phyloP scores from a whole-genome alignment of 1,284 basidiomycete genomes.

The Somion occarium region DNA sequence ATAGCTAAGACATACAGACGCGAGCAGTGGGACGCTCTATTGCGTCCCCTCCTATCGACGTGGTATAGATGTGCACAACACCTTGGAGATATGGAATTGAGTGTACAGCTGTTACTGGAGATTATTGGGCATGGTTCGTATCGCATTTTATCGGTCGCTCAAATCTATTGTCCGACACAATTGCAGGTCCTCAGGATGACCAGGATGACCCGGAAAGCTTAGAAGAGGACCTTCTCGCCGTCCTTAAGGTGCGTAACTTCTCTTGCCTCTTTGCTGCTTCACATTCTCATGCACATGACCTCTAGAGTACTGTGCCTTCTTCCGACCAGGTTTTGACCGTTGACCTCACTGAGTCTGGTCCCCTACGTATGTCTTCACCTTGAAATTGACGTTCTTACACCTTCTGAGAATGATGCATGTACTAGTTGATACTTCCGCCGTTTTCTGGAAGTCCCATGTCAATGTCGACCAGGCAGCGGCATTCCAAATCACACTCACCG shows the following conservation, averaged over 20 bases:
- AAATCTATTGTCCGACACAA: not conserved
- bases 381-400: constrained; percentile 2
- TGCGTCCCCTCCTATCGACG: constrained; percentile 64
- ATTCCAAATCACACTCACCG: constrained; percentile 67
- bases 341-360: constrained; percentile 56
- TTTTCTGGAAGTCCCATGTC: constrained; percentile 68
- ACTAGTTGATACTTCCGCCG: constrained; percentile 57
- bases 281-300: constrained; percentile 4
- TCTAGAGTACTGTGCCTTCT: constrained; percentile 64
- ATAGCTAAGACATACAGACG: constrained; percentile 82
- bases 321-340: constrained; percentile 52
- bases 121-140: constrained; percentile 68
- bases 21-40: constrained; percentile 72
- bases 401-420: constrained; percentile 4
- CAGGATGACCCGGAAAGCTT: constrained; percentile 43
- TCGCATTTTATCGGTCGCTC: not conserved
- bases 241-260: constrained; percentile 53
- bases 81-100: constrained; percentile 70
- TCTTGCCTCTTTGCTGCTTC: not conserved
- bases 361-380: constrained; percentile 49
- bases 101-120: constrained; percentile 72
- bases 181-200: constrained; percentile 24
- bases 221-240: constrained; percentile 62
- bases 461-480: constrained; percentile 56
- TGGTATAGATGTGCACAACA: constrained; percentile 80